Evolutionary conservation across 1,284 basidiomycete genomes (phyloP), one percentile per base, ranked within the genome.

Genomic region (Baeospora myosura): DNA sequence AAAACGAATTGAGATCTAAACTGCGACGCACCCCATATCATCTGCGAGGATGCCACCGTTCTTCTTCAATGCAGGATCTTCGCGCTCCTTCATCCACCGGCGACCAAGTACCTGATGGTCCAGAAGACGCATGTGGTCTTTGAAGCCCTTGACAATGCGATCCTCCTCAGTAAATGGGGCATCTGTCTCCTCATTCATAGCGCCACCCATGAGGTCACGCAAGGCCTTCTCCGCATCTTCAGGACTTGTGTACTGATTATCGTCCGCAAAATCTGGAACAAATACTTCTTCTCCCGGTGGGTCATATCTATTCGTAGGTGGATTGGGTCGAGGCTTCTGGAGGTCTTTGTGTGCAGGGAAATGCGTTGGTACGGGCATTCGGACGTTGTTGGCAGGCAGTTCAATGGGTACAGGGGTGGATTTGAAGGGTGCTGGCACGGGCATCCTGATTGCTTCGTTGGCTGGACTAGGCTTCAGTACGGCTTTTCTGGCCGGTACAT

Each of bases 11-110:
- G 10, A 6, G 30, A 35, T 18, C 35, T 29, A 36, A 21, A 35
- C 35, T 21, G 21, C 30, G 14, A 52, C 69, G 39, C 51, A 83
- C 83, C 88, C 84, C 83, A 91, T 92, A 58, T 95, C 91, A 57
- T 95, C 92, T 0, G 93, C 92, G 7, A 96, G 67, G 53, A 96
- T 95, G 0, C 94, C 93, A 1, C 93, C 93, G 21, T 60, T 69
- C 51, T 82, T 79, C 60, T 88, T 88, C 22, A 80, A 82, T 4
- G 70, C 65, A 3, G 58, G 42, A 48, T 71, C 62, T 60, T 97
- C 94, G 14, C 93, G 73, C 24, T 84, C 77, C 23, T 71, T 71
- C 90, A 98, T 94, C 92, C 93, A 98, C 24, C 67, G 65, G 1
- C 90, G 74, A 16, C 90, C 89, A 39, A 84, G 65, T 10, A 95